Evolutionary conservation across 2,329 filamentous ascomycete genomes (phyloP).

Genomic region (Apiospora rasikravindrae): DNA sequence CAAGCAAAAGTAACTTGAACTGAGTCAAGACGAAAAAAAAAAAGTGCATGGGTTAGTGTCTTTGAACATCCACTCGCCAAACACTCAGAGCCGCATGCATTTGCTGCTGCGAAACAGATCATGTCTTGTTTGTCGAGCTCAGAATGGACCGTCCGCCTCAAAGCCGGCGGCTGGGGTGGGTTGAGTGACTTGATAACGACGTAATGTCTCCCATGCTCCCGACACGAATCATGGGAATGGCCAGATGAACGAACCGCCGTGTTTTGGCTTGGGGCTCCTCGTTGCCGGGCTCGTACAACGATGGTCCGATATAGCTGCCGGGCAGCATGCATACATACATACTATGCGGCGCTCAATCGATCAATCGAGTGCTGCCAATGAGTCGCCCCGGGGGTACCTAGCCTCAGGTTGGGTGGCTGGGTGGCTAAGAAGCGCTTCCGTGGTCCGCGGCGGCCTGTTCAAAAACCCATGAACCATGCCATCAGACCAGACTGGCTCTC

Average conservation of each 20-base stretch:
- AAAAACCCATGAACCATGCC: constrained; percentile 1
- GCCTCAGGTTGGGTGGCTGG: not conserved
- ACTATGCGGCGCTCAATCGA: not conserved
- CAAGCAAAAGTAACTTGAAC: not conserved
- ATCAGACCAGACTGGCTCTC: not conserved
- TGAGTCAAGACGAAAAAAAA: not conserved
- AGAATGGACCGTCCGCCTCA: constrained; percentile 2
- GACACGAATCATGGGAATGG: not conserved
- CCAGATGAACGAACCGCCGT: not conserved
- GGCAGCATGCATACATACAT: not conserved
- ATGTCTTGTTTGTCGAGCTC: constrained; percentile 2
- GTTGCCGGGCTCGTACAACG: not conserved
- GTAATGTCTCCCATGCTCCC: not conserved
- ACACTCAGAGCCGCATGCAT: constrained; percentile 13
- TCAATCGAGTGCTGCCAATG: not conserved
- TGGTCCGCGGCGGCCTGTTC: not conserved
- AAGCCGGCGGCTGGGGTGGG: not conserved
- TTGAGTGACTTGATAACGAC: constrained; percentile 14
- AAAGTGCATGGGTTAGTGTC: not conserved
- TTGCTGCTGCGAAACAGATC: not conserved
- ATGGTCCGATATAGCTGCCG: constrained; percentile 11
- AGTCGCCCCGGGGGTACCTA: not conserved
- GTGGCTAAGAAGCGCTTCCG: not conserved
- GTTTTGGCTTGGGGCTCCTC: not conserved
- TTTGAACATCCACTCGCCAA: constrained; percentile 6